Percentiles rank a stretch among this genome's conserved stretches.
Conservation (phyloP, 2,329 filamentous ascomycete species). For the Exophiala lecanii-corni region DNA sequence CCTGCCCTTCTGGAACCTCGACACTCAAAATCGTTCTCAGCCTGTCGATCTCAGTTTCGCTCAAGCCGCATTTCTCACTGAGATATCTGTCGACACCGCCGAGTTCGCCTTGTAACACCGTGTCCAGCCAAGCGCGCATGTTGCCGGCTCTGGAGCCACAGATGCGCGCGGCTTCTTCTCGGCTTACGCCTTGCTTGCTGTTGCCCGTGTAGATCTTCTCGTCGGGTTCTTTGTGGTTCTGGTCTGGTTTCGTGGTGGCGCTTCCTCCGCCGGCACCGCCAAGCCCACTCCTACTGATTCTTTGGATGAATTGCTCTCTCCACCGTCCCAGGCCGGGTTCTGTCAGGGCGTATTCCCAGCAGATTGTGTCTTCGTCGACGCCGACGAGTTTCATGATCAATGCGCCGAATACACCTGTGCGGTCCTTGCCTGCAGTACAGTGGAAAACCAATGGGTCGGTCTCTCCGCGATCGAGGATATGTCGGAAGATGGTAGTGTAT, state of each 20-base stretch:
- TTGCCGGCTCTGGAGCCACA: slow-evolving; percentile 24
- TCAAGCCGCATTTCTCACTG: slow-evolving; percentile 22
- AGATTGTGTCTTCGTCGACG: slow-evolving; percentile 56
- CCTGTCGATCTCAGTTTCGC: slow-evolving; percentile 18
- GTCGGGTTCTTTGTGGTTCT: background rate
- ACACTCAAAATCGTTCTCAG: slow-evolving; percentile 20
- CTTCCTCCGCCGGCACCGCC: slow-evolving; percentile 13
- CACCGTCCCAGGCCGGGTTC: slow-evolving; percentile 51
- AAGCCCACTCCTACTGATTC: slow-evolving; percentile 19
- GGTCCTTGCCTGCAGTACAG: slow-evolving; percentile 73
- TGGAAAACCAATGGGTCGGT: slow-evolving; percentile 53
- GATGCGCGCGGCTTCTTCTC: slow-evolving; percentile 25
- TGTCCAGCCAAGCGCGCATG: slow-evolving; percentile 23
- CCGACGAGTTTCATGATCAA: slow-evolving; percentile 61
- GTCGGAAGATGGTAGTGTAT: slow-evolving; percentile 56
- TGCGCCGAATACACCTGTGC: slow-evolving; percentile 67
- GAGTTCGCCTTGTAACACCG: slow-evolving; percentile 24
- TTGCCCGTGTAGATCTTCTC: slow-evolving; percentile 1
- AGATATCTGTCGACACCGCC: slow-evolving; percentile 25
- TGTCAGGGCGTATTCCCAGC: slow-evolving; percentile 64
- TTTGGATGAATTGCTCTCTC: slow-evolving; percentile 25
- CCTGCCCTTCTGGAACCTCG: slow-evolving; percentile 14
- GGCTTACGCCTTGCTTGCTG: slow-evolving; percentile 12
- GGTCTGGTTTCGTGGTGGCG: background rate
- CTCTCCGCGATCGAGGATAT: slow-evolving; percentile 42